A percentile compares a stretch with the other conserved stretches of the same genome.
Conservation (phyloP, 805 yeast species). For the Monosporozyma aquatica region DNA sequence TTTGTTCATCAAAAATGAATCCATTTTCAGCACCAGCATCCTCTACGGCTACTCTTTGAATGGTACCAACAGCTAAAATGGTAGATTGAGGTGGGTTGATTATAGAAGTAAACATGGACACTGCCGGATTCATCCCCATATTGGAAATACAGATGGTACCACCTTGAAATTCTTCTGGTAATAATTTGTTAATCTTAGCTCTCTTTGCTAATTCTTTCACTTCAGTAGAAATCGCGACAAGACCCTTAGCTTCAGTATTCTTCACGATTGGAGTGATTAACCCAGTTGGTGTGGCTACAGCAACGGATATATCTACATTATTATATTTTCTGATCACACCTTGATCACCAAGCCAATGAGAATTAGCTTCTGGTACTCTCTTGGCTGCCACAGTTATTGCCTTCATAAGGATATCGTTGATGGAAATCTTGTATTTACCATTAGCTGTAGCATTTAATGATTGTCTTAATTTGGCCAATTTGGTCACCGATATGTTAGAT, state of each 20-base stretch:
- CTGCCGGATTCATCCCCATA: conserved; percentile 98
- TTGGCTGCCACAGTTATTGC: conserved; percentile 85
- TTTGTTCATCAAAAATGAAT: conserved; percentile 82
- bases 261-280: conserved; percentile 92
- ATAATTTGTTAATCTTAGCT: conserved; percentile 87
- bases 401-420: conserved; percentile 89
- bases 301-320: conserved; percentile 93
- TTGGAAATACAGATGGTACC: conserved; percentile 98
- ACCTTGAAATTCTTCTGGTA: conserved; percentile 97
- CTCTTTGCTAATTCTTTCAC: conserved; percentile 91
- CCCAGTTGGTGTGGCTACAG: conserved; percentile 97
- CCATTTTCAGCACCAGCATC: conserved; percentile 88
- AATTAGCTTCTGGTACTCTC: conserved; percentile 89
- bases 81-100: conserved; percentile 97
- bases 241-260: conserved; percentile 81
- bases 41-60: conserved; percentile 85
- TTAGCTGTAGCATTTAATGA: conserved; percentile 78
- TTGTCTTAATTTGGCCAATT: conserved; percentile 84
- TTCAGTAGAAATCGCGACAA: conserved; percentile 68
- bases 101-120: conserved; percentile 85
- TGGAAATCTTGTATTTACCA: conserved; percentile 82
- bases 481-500: conserved; percentile 76
- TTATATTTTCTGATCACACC: conserved; percentile 86
- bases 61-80: conserved; percentile 89
- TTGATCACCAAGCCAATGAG: conserved; percentile 85